Conservation (phyloP, 805 yeast species). For the Pichia manshurica region DNA sequence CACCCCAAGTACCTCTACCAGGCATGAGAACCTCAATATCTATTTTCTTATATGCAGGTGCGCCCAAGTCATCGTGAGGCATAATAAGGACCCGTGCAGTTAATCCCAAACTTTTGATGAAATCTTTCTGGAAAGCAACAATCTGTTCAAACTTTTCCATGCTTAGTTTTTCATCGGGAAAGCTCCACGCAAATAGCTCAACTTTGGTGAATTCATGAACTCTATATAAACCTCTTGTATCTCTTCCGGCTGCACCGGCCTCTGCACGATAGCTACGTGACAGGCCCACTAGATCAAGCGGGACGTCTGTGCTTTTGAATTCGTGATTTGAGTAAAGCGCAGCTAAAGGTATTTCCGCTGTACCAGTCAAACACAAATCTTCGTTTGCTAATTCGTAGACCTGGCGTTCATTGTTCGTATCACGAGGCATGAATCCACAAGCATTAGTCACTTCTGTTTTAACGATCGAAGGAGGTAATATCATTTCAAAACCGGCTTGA, state of each 20-base stretch:
- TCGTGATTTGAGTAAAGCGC: slow-evolving; percentile 57
- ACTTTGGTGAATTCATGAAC: slow-evolving; percentile 97
- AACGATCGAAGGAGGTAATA: slow-evolving; percentile 82
- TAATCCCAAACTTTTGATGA: slow-evolving; percentile 65
- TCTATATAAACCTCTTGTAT: slow-evolving; percentile 84
- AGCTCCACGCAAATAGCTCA: slow-evolving; percentile 78
- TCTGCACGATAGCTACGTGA: slow-evolving; percentile 90
- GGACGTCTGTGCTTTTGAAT: slow-evolving; percentile 33
- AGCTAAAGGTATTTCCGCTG: slow-evolving; percentile 93
- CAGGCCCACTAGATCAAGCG: slow-evolving; percentile 66
- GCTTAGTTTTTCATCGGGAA: slow-evolving; percentile 32
- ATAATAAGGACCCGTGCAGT: slow-evolving; percentile 77
- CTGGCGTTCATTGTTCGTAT: slow-evolving; percentile 79
- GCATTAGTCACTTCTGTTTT: slow-evolving; percentile 71
- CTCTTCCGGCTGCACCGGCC: slow-evolving; percentile 94
- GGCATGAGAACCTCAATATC: slow-evolving; percentile 99
- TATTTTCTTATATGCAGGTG: slow-evolving; percentile 86
- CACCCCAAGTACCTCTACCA: slow-evolving; percentile 90
- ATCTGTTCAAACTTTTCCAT: slow-evolving; percentile 51
- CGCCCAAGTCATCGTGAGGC: slow-evolving; percentile 89
- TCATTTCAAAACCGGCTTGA: slow-evolving; percentile 58
- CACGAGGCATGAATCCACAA: slow-evolving; percentile 94
- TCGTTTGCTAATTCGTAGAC: slow-evolving; percentile 54
- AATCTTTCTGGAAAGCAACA: slow-evolving; percentile 55
- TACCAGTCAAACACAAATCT: slow-evolving; percentile 72